phyloP scores from a whole-genome alignment of 345 rosid species.

The Bruguiera sexangula region DNA sequence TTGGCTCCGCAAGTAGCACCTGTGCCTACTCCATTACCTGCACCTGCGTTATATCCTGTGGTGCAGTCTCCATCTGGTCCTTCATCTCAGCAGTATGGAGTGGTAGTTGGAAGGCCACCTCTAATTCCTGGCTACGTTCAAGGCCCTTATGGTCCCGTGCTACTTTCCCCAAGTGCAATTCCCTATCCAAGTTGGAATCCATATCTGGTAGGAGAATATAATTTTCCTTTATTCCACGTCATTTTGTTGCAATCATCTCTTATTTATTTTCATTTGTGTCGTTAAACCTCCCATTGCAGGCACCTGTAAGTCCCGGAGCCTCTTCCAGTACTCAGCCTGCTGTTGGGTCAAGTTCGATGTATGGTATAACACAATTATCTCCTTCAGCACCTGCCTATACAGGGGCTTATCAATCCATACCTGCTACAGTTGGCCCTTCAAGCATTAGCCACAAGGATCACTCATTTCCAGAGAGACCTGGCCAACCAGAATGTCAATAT shows the following conservation, averaged over 20 bases:
- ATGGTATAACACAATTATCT: constrained; percentile 58
- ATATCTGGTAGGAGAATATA: constrained; percentile 52
- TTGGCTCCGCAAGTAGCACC: constrained; percentile 48
- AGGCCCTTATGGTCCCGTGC: constrained; percentile 68
- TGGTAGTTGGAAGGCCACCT: constrained; percentile 71
- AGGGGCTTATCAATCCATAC: constrained; percentile 53
- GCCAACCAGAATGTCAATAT: constrained; percentile 83
- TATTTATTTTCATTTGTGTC: constrained; percentile 10
- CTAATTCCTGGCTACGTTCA: constrained; percentile 62
- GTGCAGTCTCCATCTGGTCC: constrained; percentile 61
- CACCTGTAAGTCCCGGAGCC: constrained; percentile 49
- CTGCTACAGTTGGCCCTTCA: constrained; percentile 47
- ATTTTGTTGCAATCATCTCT: background rate
- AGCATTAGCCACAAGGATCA: constrained; percentile 57
- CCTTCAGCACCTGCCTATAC: constrained; percentile 63
- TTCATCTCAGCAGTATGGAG: constrained; percentile 69
- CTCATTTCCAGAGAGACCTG: constrained; percentile 78
- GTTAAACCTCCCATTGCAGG: constrained; percentile 33
- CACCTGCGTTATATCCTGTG: constrained; percentile 57
- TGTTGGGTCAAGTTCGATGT: constrained; percentile 55
- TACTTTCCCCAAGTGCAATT: constrained; percentile 67
- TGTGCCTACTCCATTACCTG: constrained; percentile 39
- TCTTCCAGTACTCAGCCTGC: constrained; percentile 57
- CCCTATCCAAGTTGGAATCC: constrained; percentile 67
- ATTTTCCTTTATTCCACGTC: background rate